Percentiles rank a stretch among this genome's conserved stretches.
Evolutionary conservation across 257 asterid genomes (phyloP).

Genomic region (Solanum infundibuliforme): DNA sequence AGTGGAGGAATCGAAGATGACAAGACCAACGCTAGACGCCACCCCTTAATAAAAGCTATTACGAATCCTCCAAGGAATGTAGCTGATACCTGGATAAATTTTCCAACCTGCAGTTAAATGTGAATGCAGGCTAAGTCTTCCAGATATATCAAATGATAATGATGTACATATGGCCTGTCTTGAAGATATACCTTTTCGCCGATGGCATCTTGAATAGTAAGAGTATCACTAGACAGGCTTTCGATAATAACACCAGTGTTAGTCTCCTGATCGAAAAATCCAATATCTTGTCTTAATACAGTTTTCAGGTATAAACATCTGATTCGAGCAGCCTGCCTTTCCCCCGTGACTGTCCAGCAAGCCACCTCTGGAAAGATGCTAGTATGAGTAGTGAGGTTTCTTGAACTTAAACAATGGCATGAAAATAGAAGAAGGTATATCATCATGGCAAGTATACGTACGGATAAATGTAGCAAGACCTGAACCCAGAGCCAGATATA

Average conservation of each 20-base stretch:
- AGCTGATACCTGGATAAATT: conserved; percentile 55
- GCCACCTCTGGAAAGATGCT: conserved; percentile 50
- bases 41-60: conserved; percentile 67
- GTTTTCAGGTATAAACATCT: conserved; percentile 53
- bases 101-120: conserved; percentile 42
- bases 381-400: background rate
- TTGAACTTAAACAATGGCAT: background rate
- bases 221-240: conserved; percentile 85
- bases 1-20: conserved; percentile 67
- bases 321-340: conserved; percentile 76
- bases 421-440: background rate
- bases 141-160: background rate
- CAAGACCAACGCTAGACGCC: conserved; percentile 79
- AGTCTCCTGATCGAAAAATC: conserved; percentile 70
- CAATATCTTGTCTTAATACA: conserved; percentile 59
- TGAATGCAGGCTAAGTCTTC: background rate
- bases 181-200: conserved; percentile 58
- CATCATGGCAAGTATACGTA: conserved; percentile 9
- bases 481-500: conserved; percentile 59
- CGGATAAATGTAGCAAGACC: conserved; percentile 66
- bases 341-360: conserved; percentile 93
- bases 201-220: conserved; percentile 81
- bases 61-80: conserved; percentile 66
- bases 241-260: conserved; percentile 75
- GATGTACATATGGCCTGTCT: background rate